Base-by-base conservation (phyloP, 1,284 basidiomycete genomes). In the Fistulinella staudtii region DNA sequence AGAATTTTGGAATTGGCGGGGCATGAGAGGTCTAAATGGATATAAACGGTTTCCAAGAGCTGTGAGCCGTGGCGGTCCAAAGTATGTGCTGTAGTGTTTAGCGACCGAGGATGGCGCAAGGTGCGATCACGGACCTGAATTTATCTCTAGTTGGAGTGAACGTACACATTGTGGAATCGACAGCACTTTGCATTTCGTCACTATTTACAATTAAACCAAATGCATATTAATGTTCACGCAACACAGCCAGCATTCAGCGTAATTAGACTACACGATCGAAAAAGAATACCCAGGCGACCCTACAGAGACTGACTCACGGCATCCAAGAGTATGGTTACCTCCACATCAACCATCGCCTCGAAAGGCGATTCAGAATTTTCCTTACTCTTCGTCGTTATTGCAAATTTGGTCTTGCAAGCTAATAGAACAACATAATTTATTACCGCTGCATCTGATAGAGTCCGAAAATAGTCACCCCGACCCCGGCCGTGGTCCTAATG, bases 401-500 rank as follows among this genome's bases (percentile, higher is more conserved):
- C 44, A 44, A 41, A 42, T 30, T 28, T 20, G 24, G 38, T 60
- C 52, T 49, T 38, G 54, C 24, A 43, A 23, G 41, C 56, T 56
- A 39, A 45, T 40, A 38, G 36, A 50, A 34, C 41, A 50, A 47
- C 15, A 50, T 47, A 25, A 43, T 61, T 58, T 47, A 54, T 62
- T 48, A 62, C 53, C 43, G 59, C 27, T 56, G 50, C 23, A 54
- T 24, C 35, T 36, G 30, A 46, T 46, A 43, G 34, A 49, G 46
- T 27, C 47, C 45, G 40, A 54, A 46, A 63, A 59, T 61, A 60
- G 53, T 64, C 65, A 67, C 60, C 63, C 64, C 27, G 70, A 60
- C 60, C 63, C 64, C 27, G 70, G 59, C 42, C 64, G 64, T 43
- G 66, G 66, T 28, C 64, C 60, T 39, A 85, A 65, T 43, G 73